Evolutionary conservation across 75 land plant species (phyloP), one percentile per base, ranked within the genome.

Genomic region (Pinus albicaulis): DNA sequence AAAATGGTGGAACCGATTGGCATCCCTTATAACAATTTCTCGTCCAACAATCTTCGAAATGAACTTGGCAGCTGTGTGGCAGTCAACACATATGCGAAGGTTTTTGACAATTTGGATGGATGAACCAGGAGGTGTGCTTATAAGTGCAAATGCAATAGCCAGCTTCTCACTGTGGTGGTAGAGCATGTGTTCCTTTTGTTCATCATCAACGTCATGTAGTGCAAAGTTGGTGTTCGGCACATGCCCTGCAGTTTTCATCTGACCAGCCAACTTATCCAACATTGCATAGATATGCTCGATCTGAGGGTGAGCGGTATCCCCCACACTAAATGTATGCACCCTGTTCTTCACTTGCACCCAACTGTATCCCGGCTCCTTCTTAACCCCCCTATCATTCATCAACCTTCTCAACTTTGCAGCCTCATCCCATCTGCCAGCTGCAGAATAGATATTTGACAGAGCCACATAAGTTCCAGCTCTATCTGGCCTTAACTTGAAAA

Each of bases 361-460:
- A 77, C 74, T 73, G 34, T 38, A 34, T 11, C 79, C 79, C 22
- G 23, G 38, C 25, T 71, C 72, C 57, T 53, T 55, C 79, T 69
- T 70, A 31, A 59, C 75, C 53, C 53, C 53, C 53, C 53, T 48
- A 24, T 71, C 59, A 20, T 81, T 79, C 74, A 79, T 71, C 41
- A 61, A 24, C 12, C 55, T 60, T 63, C 72, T 56, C 13, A 81
- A 52, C 53, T 57, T 79, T 28, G 58, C 57, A 25, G 71, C 82
- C 26, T 78, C 81, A 59, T 78, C 81, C 82, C 80, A 81, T 57
- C 55, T 73, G 48, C 82, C 82, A 17, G 84, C 84, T 60, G 74
- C 82, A 19, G 83, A 48, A 74, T 82, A 82, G 23, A 80, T 74
- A 73, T 81, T 73, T 26, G 74, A 74, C 44, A 82, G 56, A 28